Base-by-base conservation (phyloP, 805 yeast species). In the Lipomyces oligophaga region DNA sequence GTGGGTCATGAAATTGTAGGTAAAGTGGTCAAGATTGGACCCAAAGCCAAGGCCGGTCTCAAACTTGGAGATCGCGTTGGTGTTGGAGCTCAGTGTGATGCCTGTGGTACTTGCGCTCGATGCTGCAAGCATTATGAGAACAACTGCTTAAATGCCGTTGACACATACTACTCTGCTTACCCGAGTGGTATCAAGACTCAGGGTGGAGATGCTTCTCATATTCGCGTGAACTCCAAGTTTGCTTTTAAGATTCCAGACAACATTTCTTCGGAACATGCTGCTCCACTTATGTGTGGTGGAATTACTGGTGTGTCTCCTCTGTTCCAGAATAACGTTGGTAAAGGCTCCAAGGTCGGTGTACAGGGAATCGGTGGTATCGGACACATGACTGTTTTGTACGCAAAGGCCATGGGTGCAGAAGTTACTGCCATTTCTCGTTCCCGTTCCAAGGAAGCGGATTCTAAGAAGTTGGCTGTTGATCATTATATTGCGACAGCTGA, bases 221-320 rank as follows among this genome's bases (percentile, higher is more conserved):
- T 79, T 33, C 74, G 86, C 57, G 77, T 78, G 38, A 74, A 78
- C 63, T 82, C 79, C 64, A 70, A 73, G 53, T 78, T 78, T 62
- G 81, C 73, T 2, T 73, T 82, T 67, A 76, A 76, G 32, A 74
- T 83, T 44, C 88, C 89, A 39, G 75, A 75, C 7, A 62, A 57
- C 15, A 58, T 79, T 37, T 69, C 72, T 36, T 68, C 76, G 32
- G 74, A 71, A 21, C 67, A 69, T 16, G 85, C 77, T 26, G 88
- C 87, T 3, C 88, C 89, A 41, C 67, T 83, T 66, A 66, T 81
- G 67, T 83, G 90, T 69, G 89, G 85, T 43, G 90, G 90, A 43
- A 67, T 80, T 59, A 83, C 90, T 10, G 80, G 78, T 3, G 81
- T 68, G 66, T 75, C 85, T 10, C 89, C 89, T 44, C 65, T 83